These are phyloP conservation scores for Pythium plurisporium DNA, from an alignment of 352 stramenopile genomes.

Conservation along the genomic window DNA sequence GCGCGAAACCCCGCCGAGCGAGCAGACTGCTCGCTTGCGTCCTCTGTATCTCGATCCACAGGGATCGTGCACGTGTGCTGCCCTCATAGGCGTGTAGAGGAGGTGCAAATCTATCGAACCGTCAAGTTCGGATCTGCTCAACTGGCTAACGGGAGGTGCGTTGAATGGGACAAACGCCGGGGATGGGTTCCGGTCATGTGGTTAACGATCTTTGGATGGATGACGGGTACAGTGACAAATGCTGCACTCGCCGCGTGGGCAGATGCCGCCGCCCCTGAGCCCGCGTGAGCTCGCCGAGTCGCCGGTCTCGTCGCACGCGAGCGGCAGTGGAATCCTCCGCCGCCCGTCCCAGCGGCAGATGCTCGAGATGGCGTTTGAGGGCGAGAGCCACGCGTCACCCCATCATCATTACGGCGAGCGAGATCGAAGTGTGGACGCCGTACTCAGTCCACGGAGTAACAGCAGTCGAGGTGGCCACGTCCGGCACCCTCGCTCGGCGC, in stretches of 20 bases:
- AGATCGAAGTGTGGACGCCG: background rate
- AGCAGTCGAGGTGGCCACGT: background rate
- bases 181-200: too few species aligned
- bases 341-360: conserved; percentile 26
- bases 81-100: background rate
- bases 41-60: background rate
- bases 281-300: conserved; percentile 7
- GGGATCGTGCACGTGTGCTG: background rate
- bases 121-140: too few species aligned
- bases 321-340: background rate
- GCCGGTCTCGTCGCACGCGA: background rate
- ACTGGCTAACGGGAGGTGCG: background rate
- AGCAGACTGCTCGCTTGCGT: too few species aligned
- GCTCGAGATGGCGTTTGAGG: conserved; percentile 41
- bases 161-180: background rate
- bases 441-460: background rate
- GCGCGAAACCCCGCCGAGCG: too few species aligned
- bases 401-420: background rate
- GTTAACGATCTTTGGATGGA: background rate
- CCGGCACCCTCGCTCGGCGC: background rate
- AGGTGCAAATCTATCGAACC: background rate
- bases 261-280: conserved; percentile 11
- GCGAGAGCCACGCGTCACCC: background rate
- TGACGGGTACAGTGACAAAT: background rate
- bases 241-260: background rate